A percentile compares a stretch with the other conserved stretches of the same genome.
phyloP scores from a whole-genome alignment of 106 monocot species.

The Apostasia ramifera region DNA sequence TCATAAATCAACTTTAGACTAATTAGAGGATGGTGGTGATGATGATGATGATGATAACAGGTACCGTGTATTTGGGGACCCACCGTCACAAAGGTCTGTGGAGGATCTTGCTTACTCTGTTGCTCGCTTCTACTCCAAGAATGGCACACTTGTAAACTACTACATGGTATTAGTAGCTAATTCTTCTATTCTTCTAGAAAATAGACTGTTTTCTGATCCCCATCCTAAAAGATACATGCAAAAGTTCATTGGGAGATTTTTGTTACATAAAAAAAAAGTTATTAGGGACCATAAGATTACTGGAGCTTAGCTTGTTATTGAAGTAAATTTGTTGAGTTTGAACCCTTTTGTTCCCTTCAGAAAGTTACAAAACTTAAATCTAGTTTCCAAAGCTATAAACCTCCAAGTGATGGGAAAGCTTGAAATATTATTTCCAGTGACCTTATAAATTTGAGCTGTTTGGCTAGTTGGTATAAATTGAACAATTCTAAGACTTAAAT shows the following conservation, averaged over 20 bases:
- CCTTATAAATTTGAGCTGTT: too few relatives aligned
- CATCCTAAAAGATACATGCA: not conserved
- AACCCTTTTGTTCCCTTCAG: too few relatives aligned
- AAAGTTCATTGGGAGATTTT: not conserved
- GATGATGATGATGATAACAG: constrained; percentile 16
- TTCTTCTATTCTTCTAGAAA: not conserved
- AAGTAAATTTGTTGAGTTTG: too few relatives aligned
- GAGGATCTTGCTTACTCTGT: constrained; percentile 75
- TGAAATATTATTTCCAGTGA: too few relatives aligned
- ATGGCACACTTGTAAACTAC: constrained; percentile 74
- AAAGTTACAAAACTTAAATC: too few relatives aligned
- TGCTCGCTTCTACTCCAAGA: constrained; percentile 83
- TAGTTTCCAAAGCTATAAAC: too few relatives aligned
- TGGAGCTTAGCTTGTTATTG: too few relatives aligned
- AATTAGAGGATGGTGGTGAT: too few relatives aligned
- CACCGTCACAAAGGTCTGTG: constrained; percentile 73
- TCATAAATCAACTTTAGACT: not conserved
- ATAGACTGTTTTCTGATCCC: too few relatives aligned
- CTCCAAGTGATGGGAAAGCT: too few relatives aligned
- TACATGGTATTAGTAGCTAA: constrained; percentile 54
- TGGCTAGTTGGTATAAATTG: too few relatives aligned
- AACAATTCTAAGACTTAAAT: not conserved
- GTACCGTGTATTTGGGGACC: constrained; percentile 77
- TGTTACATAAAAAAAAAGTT: not conserved
- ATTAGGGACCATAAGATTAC: too few relatives aligned